A percentile compares a stretch with the other conserved stretches of the same genome.
phyloP scores from a whole-genome alignment of 305 asterid species.

The Fraxinus sp. region DNA sequence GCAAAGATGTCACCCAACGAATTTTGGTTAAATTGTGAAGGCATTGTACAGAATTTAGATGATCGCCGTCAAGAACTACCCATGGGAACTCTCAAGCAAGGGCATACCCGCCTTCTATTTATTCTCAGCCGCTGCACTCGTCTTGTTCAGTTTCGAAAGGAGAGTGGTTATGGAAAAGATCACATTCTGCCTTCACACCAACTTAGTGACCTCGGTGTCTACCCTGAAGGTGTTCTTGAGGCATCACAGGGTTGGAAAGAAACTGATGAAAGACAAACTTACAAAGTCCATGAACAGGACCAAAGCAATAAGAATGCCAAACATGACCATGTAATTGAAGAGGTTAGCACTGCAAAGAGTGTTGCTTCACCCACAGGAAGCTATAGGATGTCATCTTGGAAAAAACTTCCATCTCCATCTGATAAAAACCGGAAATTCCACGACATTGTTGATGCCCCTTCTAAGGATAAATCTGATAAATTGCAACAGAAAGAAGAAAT shows the following conservation, averaged over 20 bases:
- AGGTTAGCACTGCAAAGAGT: constrained; percentile 65
- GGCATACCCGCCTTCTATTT: constrained; percentile 84
- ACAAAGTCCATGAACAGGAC: constrained; percentile 45
- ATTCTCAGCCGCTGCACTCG: constrained; percentile 95
- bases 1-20: constrained; percentile 82
- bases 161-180: constrained; percentile 87
- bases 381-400: constrained; percentile 93
- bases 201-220: constrained; percentile 84
- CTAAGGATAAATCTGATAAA: constrained; percentile 42
- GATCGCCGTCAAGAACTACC: constrained; percentile 95
- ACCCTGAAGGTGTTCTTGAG: constrained; percentile 56
- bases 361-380: constrained; percentile 72
- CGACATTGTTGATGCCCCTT: constrained; percentile 46
- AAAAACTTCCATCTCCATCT: constrained; percentile 83
- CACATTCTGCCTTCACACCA: constrained; percentile 65
- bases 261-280: constrained; percentile 32
- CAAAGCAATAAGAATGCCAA: constrained; percentile 29
- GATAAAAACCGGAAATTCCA: constrained; percentile 55
- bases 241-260: constrained; percentile 34
- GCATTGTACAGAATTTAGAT: constrained; percentile 85
- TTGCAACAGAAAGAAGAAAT: constrained; percentile 42
- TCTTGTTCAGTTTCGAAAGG: constrained; percentile 89
- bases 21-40: constrained; percentile 87
- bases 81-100: constrained; percentile 73
- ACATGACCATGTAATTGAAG: constrained; percentile 55